phyloP scores from a whole-genome alignment of 75 land plant species.

The Adiantum capillusveneris region DNA sequence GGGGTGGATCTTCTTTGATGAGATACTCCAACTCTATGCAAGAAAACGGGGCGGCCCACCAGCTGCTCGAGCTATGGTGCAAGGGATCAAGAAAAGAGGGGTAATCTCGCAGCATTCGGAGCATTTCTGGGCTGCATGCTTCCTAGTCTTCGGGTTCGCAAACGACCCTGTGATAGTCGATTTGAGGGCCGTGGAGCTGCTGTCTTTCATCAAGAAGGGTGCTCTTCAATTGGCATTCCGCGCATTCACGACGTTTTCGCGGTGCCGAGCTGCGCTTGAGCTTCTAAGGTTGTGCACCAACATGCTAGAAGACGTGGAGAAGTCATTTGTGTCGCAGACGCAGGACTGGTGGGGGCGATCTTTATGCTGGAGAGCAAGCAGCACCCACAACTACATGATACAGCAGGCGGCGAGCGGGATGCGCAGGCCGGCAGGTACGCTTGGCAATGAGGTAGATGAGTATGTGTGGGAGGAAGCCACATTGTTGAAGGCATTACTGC shows the following conservation, averaged over 20 bases:
- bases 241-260: slow-evolving; percentile 59
- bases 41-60: slow-evolving; percentile 44
- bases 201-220: slow-evolving; percentile 53
- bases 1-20: slow-evolving; percentile 62
- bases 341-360: slow-evolving; percentile 62
- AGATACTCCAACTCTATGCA: slow-evolving; percentile 55
- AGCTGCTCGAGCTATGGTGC: slow-evolving; percentile 53
- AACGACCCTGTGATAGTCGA: slow-evolving; percentile 70
- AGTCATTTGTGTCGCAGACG: slow-evolving; percentile 69
- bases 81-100: slow-evolving; percentile 44
- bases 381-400: slow-evolving; percentile 18
- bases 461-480: slow-evolving; percentile 82
- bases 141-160: slow-evolving; percentile 72
- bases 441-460: slow-evolving; percentile 37
- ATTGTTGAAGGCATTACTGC: slow-evolving; percentile 63
- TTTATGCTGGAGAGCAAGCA: slow-evolving; percentile 55
- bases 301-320: slow-evolving; percentile 79
- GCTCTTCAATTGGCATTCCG: slow-evolving; percentile 68
- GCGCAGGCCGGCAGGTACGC: too few relatives aligned
- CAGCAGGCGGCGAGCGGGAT: slow-evolving; percentile 31
- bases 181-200: slow-evolving; percentile 57
- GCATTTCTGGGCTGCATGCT: slow-evolving; percentile 80
- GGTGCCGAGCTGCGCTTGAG: slow-evolving; percentile 76
- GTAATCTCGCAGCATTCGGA: slow-evolving; percentile 36
- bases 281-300: slow-evolving; percentile 65